Evolutionary conservation across 495 filamentous ascomycete genomes (phyloP).

Genomic region (Penicillium mononematosum): DNA sequence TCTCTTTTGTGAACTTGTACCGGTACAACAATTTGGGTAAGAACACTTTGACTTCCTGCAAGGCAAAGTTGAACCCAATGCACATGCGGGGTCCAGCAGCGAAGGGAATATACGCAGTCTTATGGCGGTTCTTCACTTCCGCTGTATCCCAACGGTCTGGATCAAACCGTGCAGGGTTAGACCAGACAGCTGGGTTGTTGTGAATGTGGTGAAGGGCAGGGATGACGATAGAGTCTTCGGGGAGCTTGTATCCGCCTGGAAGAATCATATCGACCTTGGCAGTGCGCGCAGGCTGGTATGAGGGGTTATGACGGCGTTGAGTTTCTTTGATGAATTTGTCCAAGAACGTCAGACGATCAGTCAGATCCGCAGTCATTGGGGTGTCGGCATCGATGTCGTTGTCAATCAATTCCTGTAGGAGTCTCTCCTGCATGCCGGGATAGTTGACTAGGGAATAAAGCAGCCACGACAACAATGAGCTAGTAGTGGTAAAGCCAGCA

Average conservation of each 20-base stretch:
- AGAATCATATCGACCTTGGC: slow-evolving; percentile 50
- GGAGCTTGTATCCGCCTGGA: slow-evolving; percentile 54
- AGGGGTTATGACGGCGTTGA: slow-evolving; percentile 55
- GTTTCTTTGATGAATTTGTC: slow-evolving; percentile 59
- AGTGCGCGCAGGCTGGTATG: slow-evolving; percentile 55
- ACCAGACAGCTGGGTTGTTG: slow-evolving; percentile 52
- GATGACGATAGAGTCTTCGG: slow-evolving; percentile 49
- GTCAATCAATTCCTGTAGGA: slow-evolving; percentile 56
- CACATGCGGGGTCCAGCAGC: slow-evolving; percentile 50
- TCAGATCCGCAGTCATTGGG: slow-evolving; percentile 38
- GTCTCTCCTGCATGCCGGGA: slow-evolving; percentile 48
- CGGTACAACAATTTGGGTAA: slow-evolving; percentile 52
- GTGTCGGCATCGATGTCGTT: slow-evolving; percentile 41
- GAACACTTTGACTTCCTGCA: slow-evolving; percentile 53
- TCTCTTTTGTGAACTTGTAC: slow-evolving; percentile 49
- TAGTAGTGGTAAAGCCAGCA: slow-evolving; percentile 56
- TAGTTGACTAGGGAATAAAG: slow-evolving; percentile 51
- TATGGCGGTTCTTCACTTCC: slow-evolving; percentile 44
- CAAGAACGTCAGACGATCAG: slow-evolving; percentile 43
- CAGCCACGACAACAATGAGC: slow-evolving; percentile 52
- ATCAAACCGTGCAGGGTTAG: slow-evolving; percentile 51
- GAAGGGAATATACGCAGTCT: slow-evolving; percentile 52
- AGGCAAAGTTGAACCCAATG: slow-evolving; percentile 59
- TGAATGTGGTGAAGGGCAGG: slow-evolving; percentile 51
- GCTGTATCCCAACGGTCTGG: slow-evolving; percentile 56